These are phyloP conservation scores for Euphorbia tirucalli DNA, from an alignment of 345 rosid species.

Conservation along the genomic window DNA sequence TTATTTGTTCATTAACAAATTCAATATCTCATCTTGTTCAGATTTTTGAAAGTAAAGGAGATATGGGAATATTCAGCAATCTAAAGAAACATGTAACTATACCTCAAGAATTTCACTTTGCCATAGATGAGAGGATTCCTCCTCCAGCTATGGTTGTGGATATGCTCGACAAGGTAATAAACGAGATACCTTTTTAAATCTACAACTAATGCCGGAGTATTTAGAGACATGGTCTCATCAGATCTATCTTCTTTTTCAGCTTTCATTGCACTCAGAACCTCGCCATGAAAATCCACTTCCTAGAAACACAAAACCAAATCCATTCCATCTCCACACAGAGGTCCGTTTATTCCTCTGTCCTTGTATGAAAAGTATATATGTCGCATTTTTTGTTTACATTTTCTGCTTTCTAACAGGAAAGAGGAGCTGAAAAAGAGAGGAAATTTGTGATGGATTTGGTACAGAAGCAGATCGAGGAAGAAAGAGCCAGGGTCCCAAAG, in stretches of 20 bases:
- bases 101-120: slow-evolving; percentile 91
- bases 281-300: slow-evolving; percentile 54
- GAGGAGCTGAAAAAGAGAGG: slow-evolving; percentile 88
- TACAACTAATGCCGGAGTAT: background rate
- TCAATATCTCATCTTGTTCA: slow-evolving; percentile 23
- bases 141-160: slow-evolving; percentile 51
- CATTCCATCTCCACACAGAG: slow-evolving; percentile 89
- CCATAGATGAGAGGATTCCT: slow-evolving; percentile 81
- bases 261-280: slow-evolving; percentile 75
- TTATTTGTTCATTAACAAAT: background rate
- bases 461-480: slow-evolving; percentile 68
- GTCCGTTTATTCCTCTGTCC: slow-evolving; percentile 34
- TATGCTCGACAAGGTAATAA: slow-evolving; percentile 73
- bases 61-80: slow-evolving; percentile 71
- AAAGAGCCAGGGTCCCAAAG: slow-evolving; percentile 69
- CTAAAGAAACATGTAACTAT: slow-evolving; percentile 69
- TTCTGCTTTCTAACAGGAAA: slow-evolving; percentile 49
- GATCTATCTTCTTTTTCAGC: slow-evolving; percentile 36
- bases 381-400: background rate
- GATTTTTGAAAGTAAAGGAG: slow-evolving; percentile 98
- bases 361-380: background rate
- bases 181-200: background rate
- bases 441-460: slow-evolving; percentile 53
- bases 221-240: background rate
- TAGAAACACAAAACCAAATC: slow-evolving; percentile 77